Base-by-base conservation (phyloP, 169 alveolate species). In the Plasmodium ovale region DNA sequence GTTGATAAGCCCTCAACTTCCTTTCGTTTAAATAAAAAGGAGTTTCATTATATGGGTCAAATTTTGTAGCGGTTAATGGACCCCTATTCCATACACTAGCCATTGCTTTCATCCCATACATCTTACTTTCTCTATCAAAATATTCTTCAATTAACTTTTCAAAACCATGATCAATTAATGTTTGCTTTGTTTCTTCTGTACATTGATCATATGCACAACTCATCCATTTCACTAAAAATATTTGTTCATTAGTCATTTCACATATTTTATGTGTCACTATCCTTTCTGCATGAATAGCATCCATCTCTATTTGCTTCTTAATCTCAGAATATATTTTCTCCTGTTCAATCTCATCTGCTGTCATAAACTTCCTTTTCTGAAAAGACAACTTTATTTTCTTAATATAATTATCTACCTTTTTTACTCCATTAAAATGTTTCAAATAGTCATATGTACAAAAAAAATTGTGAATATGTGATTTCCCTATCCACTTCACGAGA, bases 1-100 rank as follows among this genome's bases (percentile, higher is more conserved):
- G 89, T 93, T 98, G 98, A 87, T 98, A 98, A 27, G 97, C 99
- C 56, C 99, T 95, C 14, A 98, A 92, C 27, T 88, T 93, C 29
- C 92, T 87, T 6, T 71, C 90, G 9, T 91, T 93, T 93, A 96
- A 89, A 87, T 93, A 96, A 59, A 85, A 72, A 5, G 98, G 98
- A 37, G 98, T 96, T 39, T 95, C 96, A 71, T 87, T 82, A 73
- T 96, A 96, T 2, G 98, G 98, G 62, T 95, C 98, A 71, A 96
- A 96, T 5, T 95, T 94, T 10, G 98, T 96, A 19, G 94, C 93
- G 7, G 96, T 87, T 65, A 95, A 72, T 19, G 96, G 92, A 21
- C 94, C 97, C 65, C 94, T 91, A 74, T 94, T 94, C 96, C 95
- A 94, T 53, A 94, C 95, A 87, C 87, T 93, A 54, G 85, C 74